These are phyloP conservation scores for Orbilia javanica DNA, from an alignment of 2,329 filamentous ascomycete genomes.

Conservation along the genomic window DNA sequence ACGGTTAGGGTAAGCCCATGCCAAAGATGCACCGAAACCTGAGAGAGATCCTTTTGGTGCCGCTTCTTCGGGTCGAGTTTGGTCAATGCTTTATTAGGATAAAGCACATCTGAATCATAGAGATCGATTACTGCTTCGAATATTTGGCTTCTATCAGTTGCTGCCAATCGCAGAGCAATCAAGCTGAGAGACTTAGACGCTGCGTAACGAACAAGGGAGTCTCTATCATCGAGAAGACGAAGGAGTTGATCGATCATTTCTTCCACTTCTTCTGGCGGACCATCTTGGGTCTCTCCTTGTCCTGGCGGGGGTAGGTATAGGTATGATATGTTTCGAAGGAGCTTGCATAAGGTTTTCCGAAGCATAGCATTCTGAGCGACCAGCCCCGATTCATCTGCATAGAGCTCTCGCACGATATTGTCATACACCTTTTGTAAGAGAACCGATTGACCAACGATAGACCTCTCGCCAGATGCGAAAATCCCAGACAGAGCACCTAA, in stretches of 20 bases:
- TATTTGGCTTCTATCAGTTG: constrained; percentile 85
- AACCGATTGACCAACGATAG: constrained; percentile 30
- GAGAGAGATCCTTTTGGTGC: constrained; percentile 50
- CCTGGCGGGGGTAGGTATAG: constrained; percentile 47
- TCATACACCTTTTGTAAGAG: constrained; percentile 46
- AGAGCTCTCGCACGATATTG: constrained; percentile 39
- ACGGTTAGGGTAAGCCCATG: constrained; percentile 91
- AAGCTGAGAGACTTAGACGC: constrained; percentile 93
- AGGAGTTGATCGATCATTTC: constrained; percentile 85
- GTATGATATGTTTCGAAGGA: constrained; percentile 48
- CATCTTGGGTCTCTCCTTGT: constrained; percentile 35
- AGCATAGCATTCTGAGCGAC: constrained; percentile 52
- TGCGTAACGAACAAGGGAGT: constrained; percentile 89
- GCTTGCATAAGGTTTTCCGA: constrained; percentile 52
- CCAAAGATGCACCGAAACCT: constrained; percentile 70
- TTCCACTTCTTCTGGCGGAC: constrained; percentile 70
- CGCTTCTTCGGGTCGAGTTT: constrained; percentile 49
- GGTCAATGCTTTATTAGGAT: constrained; percentile 60
- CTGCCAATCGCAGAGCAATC: constrained; percentile 81
- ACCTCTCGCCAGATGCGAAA: constrained; percentile 60
- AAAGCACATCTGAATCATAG: constrained; percentile 74
- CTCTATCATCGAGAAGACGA: constrained; percentile 82
- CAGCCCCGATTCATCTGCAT: constrained; percentile 38
- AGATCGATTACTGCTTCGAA: constrained; percentile 84
- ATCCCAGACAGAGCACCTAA: constrained; percentile 60